Evolutionary conservation across 2,329 filamentous ascomycete genomes (phyloP), one percentile per base, ranked within the genome.

Genomic region (Pseudocercospora ulei): DNA sequence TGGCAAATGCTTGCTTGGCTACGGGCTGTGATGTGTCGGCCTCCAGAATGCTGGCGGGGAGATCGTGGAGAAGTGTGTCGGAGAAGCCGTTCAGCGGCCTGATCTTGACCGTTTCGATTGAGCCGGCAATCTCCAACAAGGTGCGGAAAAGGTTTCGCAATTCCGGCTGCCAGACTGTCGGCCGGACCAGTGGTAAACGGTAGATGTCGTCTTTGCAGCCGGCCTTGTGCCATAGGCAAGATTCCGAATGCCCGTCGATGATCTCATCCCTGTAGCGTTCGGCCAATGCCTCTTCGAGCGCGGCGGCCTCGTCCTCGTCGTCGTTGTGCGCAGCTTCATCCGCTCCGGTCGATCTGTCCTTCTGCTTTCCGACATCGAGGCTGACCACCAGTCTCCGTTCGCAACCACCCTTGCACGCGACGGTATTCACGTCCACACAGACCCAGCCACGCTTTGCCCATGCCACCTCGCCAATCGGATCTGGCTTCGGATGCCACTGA

Each of bases 371-470:
- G 68, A 64, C 39, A 71, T 70, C 53, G 72, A 93, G 66, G 62
- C 82, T 85, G 36, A 96, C 82, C 3, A 90, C 73, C 25, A 95
- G 69, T 52, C 92, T 82, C 53, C 81, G 80, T 56, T 80, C 80
- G 56, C 90, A 98, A 2, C 87, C 76, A 25, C 81, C 78, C 26
- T 68, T 70, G 59, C 90, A 98, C 11, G 78, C 76, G 9, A 96
- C 84, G 3, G 82, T 82, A 62, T 93, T 86, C 48, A 78, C 77
- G 52, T 80, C 80, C 29, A 81, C 76, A 54, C 88, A 95, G 3
- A 80, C 71, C 88, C 90, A 98, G 1, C 88, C 88, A 42, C 82
- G 70, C 66, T 88, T 94, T 0, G 87, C 87, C 90, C 90, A 98
- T 59, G 86, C 81, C 5, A 95, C 78, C 63, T 96, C 90, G 56